phyloP scores from a whole-genome alignment of 139 green algal genomes.

The Chlorella sp. region DNA sequence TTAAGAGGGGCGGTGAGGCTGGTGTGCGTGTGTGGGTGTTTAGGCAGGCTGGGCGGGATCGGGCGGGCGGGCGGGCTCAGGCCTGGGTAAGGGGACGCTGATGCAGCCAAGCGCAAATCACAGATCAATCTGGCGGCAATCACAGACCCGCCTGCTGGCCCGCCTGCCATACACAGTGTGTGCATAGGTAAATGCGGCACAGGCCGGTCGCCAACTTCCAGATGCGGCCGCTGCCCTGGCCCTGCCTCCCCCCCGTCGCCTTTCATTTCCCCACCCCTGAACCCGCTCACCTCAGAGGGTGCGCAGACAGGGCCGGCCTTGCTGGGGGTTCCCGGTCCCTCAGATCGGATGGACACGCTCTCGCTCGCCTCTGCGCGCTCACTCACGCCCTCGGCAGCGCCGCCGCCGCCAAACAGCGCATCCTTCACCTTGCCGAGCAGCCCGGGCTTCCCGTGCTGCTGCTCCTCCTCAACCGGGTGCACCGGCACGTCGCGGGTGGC shows the following conservation, averaged over 20 bases:
- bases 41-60: neutral
- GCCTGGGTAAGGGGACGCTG: neutral
- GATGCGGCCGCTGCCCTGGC: neutral
- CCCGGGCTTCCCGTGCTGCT: slow-evolving; percentile 24
- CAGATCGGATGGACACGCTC: neutral
- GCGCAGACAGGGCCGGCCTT: slow-evolving; percentile 1
- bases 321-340: slow-evolving; percentile 29
- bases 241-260: neutral
- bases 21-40: neutral
- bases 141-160: too few relatives aligned
- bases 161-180: too few relatives aligned
- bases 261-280: neutral
- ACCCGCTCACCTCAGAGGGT: slow-evolving; percentile 19
- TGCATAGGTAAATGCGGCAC: too few relatives aligned
- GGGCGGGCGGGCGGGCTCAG: too few relatives aligned
- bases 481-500: neutral
- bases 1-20: neutral
- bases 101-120: neutral
- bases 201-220: neutral
- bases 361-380: neutral
- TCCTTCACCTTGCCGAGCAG: slow-evolving; percentile 35
- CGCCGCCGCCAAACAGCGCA: neutral
- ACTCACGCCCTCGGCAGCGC: neutral
- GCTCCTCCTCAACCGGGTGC: slow-evolving; percentile 12
- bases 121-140: neutral